Conservation (phyloP, 805 yeast species). For the Torulaspora indica region DNA sequence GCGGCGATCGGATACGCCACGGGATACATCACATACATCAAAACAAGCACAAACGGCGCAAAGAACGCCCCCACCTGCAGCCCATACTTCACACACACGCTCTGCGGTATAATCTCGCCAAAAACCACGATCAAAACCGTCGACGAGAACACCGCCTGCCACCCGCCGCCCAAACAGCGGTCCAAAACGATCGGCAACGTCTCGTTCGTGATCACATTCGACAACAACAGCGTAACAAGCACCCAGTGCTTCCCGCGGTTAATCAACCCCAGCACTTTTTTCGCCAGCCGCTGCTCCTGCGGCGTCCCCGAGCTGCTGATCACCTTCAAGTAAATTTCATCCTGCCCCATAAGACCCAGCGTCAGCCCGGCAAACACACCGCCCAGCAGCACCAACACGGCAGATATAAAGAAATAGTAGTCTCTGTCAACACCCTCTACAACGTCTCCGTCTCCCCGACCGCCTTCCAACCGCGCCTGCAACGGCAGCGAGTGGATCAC, state of each 20-base stretch:
- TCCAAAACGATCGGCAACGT: conserved; percentile 91
- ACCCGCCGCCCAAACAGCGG: conserved; percentile 91
- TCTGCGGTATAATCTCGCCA: conserved; percentile 96
- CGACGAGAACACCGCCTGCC: conserved; percentile 93
- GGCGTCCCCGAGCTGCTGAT: conserved; percentile 81
- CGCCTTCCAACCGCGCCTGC: background rate
- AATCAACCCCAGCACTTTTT: conserved; percentile 64
- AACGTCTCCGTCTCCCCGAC: background rate
- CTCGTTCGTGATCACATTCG: conserved; percentile 91
- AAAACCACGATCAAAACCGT: conserved; percentile 88
- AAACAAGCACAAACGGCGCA: conserved; percentile 75
- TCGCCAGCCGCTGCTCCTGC: conserved; percentile 62
- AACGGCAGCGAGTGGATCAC: conserved; percentile 5
- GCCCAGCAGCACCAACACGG: conserved; percentile 63
- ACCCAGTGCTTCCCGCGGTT: conserved; percentile 94
- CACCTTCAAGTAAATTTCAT: conserved; percentile 89
- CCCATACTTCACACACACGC: conserved; percentile 89
- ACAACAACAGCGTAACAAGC: conserved; percentile 75
- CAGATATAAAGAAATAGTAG: conserved; percentile 50
- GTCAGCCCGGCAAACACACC: conserved; percentile 94
- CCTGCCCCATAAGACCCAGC: conserved; percentile 97
- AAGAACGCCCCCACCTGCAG: conserved; percentile 84
- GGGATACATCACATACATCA: conserved; percentile 90
- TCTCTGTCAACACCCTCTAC: background rate
- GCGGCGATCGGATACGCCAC: conserved; percentile 86